Evolutionary conservation across 2,329 filamentous ascomycete species (phyloP).

Genomic region (Fusarium incarnatum): DNA sequence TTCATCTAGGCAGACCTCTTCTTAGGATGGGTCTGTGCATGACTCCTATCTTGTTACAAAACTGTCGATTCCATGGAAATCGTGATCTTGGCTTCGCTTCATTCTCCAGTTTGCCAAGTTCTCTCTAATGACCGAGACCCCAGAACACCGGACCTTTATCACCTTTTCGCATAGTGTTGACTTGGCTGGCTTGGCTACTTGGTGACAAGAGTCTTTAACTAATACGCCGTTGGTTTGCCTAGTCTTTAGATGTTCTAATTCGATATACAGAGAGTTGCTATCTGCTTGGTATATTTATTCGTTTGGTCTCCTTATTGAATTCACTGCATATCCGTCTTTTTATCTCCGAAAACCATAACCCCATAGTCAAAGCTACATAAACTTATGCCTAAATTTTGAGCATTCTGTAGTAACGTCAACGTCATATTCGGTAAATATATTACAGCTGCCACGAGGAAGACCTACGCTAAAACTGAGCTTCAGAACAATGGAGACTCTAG

Average conservation of each 20-base stretch:
- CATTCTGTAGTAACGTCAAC: neutral
- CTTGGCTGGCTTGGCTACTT: conserved; percentile 1
- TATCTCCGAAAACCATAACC: neutral
- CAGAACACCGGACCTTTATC: neutral
- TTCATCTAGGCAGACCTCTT: neutral
- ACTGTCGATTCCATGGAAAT: neutral
- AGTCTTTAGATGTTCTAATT: neutral
- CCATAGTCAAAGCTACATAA: neutral
- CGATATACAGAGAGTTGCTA: neutral
- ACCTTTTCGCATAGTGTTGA: neutral
- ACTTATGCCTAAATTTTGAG: neutral
- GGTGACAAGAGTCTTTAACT: neutral
- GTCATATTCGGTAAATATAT: neutral
- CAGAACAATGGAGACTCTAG: neutral
- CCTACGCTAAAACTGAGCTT: neutral
- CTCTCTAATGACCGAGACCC: conserved; percentile 1
- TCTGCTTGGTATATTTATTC: neutral
- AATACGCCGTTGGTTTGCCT: neutral
- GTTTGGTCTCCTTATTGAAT: neutral
- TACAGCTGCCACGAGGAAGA: neutral
- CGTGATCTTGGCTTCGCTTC: neutral
- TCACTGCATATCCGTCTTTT: neutral
- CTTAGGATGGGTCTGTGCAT: neutral
- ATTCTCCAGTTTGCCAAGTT: conserved; percentile 8
- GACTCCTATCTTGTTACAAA: neutral